Conservation (phyloP, 2,329 filamentous ascomycete species). For the Stagonosporopsis rhizophila region DNA sequence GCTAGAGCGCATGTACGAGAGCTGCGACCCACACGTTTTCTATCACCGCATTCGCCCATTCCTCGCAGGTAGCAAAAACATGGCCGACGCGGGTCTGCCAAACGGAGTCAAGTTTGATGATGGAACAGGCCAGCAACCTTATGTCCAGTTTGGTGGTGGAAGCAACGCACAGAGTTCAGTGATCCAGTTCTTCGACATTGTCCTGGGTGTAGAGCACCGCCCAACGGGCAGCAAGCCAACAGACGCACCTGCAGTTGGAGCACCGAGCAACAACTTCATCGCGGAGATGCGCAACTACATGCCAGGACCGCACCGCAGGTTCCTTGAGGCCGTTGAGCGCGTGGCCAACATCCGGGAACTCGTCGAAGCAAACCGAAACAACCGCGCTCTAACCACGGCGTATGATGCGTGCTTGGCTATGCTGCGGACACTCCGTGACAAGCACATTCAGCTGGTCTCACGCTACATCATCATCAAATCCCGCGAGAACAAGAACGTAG, state of each 20-base stretch:
- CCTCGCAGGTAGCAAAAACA: constrained; percentile 95
- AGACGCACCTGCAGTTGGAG: constrained; percentile 39
- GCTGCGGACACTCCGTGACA: constrained; percentile 81
- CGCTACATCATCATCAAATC: constrained; percentile 94
- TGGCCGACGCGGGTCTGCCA: constrained; percentile 90
- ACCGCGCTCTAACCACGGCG: constrained; percentile 75
- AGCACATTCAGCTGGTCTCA: constrained; percentile 94
- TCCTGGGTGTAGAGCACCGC: constrained; percentile 86
- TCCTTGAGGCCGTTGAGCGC: constrained; percentile 78
- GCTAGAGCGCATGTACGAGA: constrained; percentile 90
- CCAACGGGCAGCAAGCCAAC: constrained; percentile 77
- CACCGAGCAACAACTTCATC: constrained; percentile 84
- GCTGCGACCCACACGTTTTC: constrained; percentile 92
- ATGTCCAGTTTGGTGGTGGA: constrained; percentile 87
- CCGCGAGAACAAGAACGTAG: constrained; percentile 72
- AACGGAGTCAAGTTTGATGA: constrained; percentile 88
- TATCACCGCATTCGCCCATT: constrained; percentile 97
- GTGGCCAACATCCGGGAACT: constrained; percentile 89
- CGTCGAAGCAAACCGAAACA: constrained; percentile 67
- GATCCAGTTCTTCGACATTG: constrained; percentile 96
- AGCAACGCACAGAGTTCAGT: constrained; percentile 97
- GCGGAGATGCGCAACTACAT: constrained; percentile 97
- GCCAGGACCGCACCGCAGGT: constrained; percentile 90
- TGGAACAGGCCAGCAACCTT: constrained; percentile 70
- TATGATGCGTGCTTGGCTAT: constrained; percentile 91